A percentile compares a stretch with the other conserved stretches of the same genome.
Conservation (phyloP, 371 early-diverging fungal genomes). For the Zychaea mexicana region DNA sequence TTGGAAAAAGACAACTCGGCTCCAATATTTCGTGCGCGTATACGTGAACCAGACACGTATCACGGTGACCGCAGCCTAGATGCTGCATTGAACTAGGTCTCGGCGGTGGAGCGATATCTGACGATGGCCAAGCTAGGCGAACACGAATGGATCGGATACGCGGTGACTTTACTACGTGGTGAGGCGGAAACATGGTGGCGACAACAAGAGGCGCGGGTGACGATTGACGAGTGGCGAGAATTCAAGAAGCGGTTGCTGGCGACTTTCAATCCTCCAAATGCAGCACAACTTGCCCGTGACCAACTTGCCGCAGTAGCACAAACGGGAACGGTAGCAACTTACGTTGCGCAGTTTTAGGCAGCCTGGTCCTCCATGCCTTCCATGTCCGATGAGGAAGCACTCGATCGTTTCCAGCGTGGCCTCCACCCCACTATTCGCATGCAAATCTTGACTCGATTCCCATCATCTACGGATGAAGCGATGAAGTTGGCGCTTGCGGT, state of each 20-base stretch:
- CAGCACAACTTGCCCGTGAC: background rate
- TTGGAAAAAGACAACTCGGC: background rate
- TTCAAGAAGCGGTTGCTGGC: background rate
- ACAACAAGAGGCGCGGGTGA: background rate
- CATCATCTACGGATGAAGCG: too few species aligned
- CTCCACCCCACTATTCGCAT: background rate
- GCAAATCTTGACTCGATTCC: background rate
- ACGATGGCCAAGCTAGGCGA: background rate
- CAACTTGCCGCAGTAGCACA: background rate
- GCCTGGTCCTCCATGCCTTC: background rate
- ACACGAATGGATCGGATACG: background rate
- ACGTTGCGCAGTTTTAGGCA: background rate
- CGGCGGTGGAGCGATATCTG: background rate
- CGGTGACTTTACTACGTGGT: background rate
- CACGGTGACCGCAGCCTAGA: background rate
- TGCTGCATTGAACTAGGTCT: background rate
- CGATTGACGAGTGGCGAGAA: background rate
- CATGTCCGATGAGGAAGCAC: background rate
- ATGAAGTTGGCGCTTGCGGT: background rate
- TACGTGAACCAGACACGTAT: conserved; percentile 7
- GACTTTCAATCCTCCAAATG: background rate
- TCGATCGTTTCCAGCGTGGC: background rate
- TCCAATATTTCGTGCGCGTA: background rate
- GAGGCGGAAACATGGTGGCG: background rate
- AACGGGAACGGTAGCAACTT: background rate